Evolutionary conservation across 2,329 filamentous ascomycete species (phyloP), one percentile per base, ranked within the genome.

Genomic region (Penicillium brasilianum): DNA sequence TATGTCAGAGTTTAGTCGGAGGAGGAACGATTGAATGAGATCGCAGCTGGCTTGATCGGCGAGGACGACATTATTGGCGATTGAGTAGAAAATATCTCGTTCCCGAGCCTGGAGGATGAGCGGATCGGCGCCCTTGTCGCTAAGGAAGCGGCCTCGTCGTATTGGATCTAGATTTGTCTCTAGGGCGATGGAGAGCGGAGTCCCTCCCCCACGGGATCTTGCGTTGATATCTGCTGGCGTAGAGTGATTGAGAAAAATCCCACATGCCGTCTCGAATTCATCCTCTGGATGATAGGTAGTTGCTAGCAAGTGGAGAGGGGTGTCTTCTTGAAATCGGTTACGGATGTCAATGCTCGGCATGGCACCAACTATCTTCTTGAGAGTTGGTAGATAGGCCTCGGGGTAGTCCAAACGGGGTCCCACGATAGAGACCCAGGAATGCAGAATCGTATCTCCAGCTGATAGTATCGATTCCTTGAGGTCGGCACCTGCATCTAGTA

Each of bases 401-500:
- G 70, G 61, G 61, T 73, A 72, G 25, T 62, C 65, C 11, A 72
- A 57, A 39, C 67, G 64, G 6, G 68, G 64, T 10, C 61, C 67
- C 1, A 61, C 58, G 34, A 66, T 67, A 5, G 62, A 64, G 5
- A 60, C 66, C 70, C 71, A 73, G 28, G 44, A 51, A 60, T 72
- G 71, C 2, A 73, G 65, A 1, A 72, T 67, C 62, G 71, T 64
- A 60, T 69, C 62, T 18, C 64, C 60, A 3, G 51, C 60, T 1
- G 57, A 36, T 13, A 64, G 52, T 1, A 56, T 50, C 10, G 65
- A 65, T 13, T 59, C 48, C 28, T 62, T 54, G 5, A 68, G 34
- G 56, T 69, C 66, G 3, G 71, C 70, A 37, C 68, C 68, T 25
- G 64, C 54, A 2, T 57, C 57, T 20, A 70, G 22, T 13, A 73